Evolutionary conservation across 257 asterid species (phyloP).

Genomic region (Echium plantagineum): DNA sequence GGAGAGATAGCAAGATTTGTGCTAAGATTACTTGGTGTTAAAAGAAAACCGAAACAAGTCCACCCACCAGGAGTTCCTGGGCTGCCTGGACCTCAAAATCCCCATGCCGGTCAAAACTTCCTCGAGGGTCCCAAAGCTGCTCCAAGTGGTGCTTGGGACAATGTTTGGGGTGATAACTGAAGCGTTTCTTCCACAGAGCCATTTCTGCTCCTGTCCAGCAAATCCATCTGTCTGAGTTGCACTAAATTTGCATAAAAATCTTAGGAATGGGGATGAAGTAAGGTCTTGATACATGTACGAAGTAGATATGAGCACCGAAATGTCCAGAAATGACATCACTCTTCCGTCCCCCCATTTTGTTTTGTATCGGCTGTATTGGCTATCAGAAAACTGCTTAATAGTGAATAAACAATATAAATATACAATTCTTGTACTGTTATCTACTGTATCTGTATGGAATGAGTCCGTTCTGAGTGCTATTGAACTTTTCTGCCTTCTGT

Average conservation of each 20-base stretch:
- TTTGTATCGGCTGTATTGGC: not conserved
- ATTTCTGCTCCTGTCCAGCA: not conserved
- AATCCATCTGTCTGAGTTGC: not conserved
- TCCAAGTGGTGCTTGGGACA: slow-evolving; percentile 68
- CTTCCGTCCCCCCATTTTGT: too few species aligned
- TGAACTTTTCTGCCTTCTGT: too few species aligned
- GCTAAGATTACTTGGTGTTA: slow-evolving; percentile 67
- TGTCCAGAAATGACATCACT: not conserved
- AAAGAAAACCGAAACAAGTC: slow-evolving; percentile 46
- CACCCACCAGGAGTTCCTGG: slow-evolving; percentile 46
- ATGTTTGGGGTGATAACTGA: slow-evolving; percentile 52
- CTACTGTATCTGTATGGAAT: too few species aligned
- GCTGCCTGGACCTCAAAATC: slow-evolving; percentile 35
- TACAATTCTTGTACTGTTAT: too few species aligned
- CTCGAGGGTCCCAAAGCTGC: slow-evolving; percentile 69
- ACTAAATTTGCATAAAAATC: not conserved
- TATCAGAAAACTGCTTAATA: too few species aligned
- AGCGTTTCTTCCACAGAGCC: slow-evolving; percentile 5
- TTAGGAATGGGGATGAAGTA: not conserved
- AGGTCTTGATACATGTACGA: not conserved
- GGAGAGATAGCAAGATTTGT: slow-evolving; percentile 97
- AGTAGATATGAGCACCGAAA: not conserved
- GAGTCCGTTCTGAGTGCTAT: too few species aligned
- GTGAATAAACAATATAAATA: too few species aligned
- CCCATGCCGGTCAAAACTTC: slow-evolving; percentile 39